Evolutionary conservation across 1,284 basidiomycete species (phyloP).

Genomic region (Austroboletus novae-zelandiae): DNA sequence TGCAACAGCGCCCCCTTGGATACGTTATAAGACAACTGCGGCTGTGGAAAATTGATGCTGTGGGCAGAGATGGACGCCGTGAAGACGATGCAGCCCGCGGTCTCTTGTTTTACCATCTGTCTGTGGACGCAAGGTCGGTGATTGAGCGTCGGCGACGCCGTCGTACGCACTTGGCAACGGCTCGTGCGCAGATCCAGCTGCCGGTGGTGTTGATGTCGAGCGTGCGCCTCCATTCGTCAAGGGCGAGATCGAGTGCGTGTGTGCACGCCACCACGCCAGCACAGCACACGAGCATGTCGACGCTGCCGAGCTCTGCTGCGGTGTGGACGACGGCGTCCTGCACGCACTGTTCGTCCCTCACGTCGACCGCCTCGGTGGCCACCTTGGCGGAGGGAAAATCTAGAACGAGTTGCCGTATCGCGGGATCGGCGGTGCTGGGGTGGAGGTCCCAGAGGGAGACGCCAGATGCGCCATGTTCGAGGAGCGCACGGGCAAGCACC

Average conservation of each 20-base stretch:
- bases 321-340: constrained; percentile 30
- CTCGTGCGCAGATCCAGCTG: constrained; percentile 42
- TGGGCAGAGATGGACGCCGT: constrained; percentile 43
- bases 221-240: constrained; percentile 37
- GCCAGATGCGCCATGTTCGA: constrained; percentile 42
- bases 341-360: constrained; percentile 34
- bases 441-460: constrained; percentile 40
- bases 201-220: constrained; percentile 43
- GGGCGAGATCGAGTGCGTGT: constrained; percentile 31
- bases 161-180: constrained; percentile 36
- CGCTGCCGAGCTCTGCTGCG: constrained; percentile 29
- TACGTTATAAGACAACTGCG: constrained; percentile 35
- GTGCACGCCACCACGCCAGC: constrained; percentile 39
- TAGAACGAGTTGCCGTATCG: constrained; percentile 26
- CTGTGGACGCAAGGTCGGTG: neutral
- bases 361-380: constrained; percentile 35
- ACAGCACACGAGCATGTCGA: constrained; percentile 40
- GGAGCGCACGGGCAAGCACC: constrained; percentile 35
- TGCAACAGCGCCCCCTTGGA: constrained; percentile 29
- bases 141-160: neutral
- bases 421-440: constrained; percentile 16
- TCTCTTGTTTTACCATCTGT: constrained; percentile 41
- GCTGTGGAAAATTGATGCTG: constrained; percentile 40
- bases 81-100: constrained; percentile 42
- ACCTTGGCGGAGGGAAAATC: constrained; percentile 39